A percentile compares a stretch with the other conserved stretches of the same genome.
These are phyloP conservation scores for Kluyveromyces dobzhanskii DNA, from an alignment of 805 yeast species.

Conservation along the genomic window DNA sequence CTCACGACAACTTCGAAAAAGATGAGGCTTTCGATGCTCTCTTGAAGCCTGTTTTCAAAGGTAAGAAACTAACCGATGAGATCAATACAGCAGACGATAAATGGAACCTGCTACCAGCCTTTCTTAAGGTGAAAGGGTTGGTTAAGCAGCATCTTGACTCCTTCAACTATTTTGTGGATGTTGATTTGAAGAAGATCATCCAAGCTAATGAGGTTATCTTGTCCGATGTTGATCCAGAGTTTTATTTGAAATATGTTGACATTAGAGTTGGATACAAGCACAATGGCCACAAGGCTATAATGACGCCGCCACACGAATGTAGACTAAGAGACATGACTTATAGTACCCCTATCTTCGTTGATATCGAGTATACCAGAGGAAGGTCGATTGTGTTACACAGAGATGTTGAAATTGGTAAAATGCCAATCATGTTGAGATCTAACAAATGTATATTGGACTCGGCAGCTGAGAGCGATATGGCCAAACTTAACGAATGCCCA, in stretches of 20 bases:
- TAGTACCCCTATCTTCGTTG: constrained; percentile 92
- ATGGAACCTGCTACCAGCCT: constrained; percentile 95
- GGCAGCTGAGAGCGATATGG: constrained; percentile 76
- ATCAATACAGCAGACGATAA: constrained; percentile 90
- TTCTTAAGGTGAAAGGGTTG: constrained; percentile 87
- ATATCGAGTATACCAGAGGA: constrained; percentile 95
- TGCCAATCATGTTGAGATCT: constrained; percentile 97
- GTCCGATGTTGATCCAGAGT: constrained; percentile 95
- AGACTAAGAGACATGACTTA: constrained; percentile 89
- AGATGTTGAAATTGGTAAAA: constrained; percentile 90
- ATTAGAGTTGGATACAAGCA: constrained; percentile 82
- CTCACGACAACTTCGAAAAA: constrained; percentile 13
- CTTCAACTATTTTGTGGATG: constrained; percentile 93
- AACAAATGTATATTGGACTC: constrained; percentile 84
- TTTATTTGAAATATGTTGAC: constrained; percentile 85
- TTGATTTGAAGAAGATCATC: constrained; percentile 85
- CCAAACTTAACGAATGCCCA: constrained; percentile 85
- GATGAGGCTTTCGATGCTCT: constrained; percentile 70
- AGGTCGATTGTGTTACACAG: constrained; percentile 82
- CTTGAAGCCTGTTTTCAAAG: constrained; percentile 73
- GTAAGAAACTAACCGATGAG: constrained; percentile 79
- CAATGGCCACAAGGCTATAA: constrained; percentile 50
- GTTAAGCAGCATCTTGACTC: constrained; percentile 97
- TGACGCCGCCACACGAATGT: constrained; percentile 89
- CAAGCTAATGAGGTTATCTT: constrained; percentile 82